Base-by-base conservation (phyloP, 2,329 filamentous ascomycete genomes). In the Amauroascus niger region DNA sequence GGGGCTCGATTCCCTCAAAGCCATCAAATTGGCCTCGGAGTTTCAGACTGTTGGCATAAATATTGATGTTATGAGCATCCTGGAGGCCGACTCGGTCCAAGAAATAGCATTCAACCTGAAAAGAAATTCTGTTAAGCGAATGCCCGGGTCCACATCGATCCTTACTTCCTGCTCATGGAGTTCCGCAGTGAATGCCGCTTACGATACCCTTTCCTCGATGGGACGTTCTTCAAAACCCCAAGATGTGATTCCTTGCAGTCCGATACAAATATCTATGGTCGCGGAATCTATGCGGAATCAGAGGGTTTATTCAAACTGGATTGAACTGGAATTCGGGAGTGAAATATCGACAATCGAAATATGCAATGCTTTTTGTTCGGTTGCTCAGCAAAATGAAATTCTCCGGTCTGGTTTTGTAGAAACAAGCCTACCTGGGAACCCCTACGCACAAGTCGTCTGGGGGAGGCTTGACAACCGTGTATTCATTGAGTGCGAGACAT, bases 261-360 rank as follows among this genome's bases (percentile, higher is more conserved):
- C 82, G 13, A 74, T 93, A 8, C 90, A 96, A 62, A 72, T 78
- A 16, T 83, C 87, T 1, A 94, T 95, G 88, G 74, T 95, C 14
- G 75, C 80, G 0, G 88, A 95, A 69, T 90, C 87, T 0, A 68
- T 75, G 2, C 74, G 72, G 16, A 74, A 83, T 56, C 58, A 74
- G 1, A 70, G 69, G 45, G 76, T 83, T 6, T 95, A 96, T 64
- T 86, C 84, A 69, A 96, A 95, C 61, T 83, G 83, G 73, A 72
- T 93, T 9, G 79, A 86, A 60, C 65, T 94, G 1, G 72, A 79
- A n/a, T 69, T 86, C 9, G 65, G 74, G 0, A 43, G 65, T 0
- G 57, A 61, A 0, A 62, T 73, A 30, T 60, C 63, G 1, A 33
- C 65, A 1, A 59, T 71, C 0, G 59, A 71, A 11, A 66, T 88